Evolutionary conservation across 1,284 basidiomycete genomes (phyloP).

Genomic region (Pascua sp.): DNA sequence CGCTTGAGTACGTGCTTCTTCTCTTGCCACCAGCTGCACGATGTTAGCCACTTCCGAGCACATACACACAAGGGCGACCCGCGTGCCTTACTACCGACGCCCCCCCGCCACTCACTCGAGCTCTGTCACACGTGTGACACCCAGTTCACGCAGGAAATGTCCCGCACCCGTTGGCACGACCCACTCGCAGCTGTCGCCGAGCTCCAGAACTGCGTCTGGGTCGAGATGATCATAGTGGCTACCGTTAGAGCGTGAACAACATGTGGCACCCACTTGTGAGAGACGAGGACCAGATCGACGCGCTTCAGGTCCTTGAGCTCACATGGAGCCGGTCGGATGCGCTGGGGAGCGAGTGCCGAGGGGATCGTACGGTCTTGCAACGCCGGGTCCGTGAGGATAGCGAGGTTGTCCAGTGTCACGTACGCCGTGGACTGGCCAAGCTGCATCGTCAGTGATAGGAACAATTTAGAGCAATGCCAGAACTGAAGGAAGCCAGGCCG

Average conservation of each 20-base stretch:
- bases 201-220: slow-evolving; percentile 40
- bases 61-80: too few relatives aligned
- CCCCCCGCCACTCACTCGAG: slow-evolving; percentile 44
- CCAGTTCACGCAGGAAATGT: slow-evolving; percentile 35
- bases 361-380: slow-evolving; percentile 51
- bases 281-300: slow-evolving; percentile 52
- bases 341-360: slow-evolving; percentile 46
- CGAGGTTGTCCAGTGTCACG: slow-evolving; percentile 52
- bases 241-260: background rate
- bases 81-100: too few relatives aligned
- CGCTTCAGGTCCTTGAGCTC: slow-evolving; percentile 46
- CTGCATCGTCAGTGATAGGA: slow-evolving; percentile 18
- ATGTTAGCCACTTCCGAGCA: background rate
- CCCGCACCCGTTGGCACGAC: slow-evolving; percentile 44
- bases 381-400: slow-evolving; percentile 54
- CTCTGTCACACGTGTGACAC: slow-evolving; percentile 45
- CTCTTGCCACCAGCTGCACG: slow-evolving; percentile 46
- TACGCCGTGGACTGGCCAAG: slow-evolving; percentile 52
- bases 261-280: slow-evolving; percentile 46
- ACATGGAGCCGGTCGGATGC: slow-evolving; percentile 51
- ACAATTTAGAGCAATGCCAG: background rate
- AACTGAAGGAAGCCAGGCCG: too few relatives aligned
- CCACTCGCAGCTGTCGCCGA: slow-evolving; percentile 46
- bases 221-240: slow-evolving; percentile 50
- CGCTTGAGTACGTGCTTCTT: slow-evolving; percentile 27